Base-by-base conservation (phyloP, 148 eudicot genomes). In the Chenopodium suecicum region DNA sequence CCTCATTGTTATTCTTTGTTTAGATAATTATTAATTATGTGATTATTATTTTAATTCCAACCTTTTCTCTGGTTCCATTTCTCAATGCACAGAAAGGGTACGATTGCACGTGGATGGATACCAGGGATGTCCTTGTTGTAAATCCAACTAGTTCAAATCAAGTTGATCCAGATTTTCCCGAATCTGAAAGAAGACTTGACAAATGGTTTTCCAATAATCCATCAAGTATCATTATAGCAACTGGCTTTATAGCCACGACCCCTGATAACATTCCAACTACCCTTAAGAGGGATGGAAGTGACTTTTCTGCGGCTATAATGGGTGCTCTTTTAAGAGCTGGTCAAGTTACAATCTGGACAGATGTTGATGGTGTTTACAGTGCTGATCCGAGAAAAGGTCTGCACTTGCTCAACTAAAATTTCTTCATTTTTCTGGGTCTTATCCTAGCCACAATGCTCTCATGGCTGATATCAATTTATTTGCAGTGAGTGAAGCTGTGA, bases 351-450 rank as follows among this genome's bases (percentile, higher is more conserved):
- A 97, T 97, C 70, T 97, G 99, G 99, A 97, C 99, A 14, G 99
- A 97, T 87, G 99, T 97, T 76, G 91, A 97, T 84, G 99, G 99
- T 73, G 95, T 97, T 9, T 97, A 91, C 77, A 97, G 97, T 89
- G 99, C 99, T 66, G 99, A 97, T 78, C 99, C 99, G 73, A 90
- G 99, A 82, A 97, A 97, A 97, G 99, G 99, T 97, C 79, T 86
- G 81, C 82, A 48, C 37, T 44, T 83, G 1, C 46, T 31, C 52
- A 44, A 25, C 4, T 50, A 19, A 16, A 44, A 32, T 27, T 37
- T 46, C 74, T 9, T 52, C 16, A 58, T 12, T 41, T 63, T 74
- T 50, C 19, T 13, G 54, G 4, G 25, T 50, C 70, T 17, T 12
- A 14, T 73, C 47, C 63, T 74, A 46, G 78, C 44, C 31, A 50